Percentiles rank a stretch among this genome's conserved stretches.
Evolutionary conservation across 176 grass and related monocot genomes (phyloP).

Genomic region (Ananas comosus): DNA sequence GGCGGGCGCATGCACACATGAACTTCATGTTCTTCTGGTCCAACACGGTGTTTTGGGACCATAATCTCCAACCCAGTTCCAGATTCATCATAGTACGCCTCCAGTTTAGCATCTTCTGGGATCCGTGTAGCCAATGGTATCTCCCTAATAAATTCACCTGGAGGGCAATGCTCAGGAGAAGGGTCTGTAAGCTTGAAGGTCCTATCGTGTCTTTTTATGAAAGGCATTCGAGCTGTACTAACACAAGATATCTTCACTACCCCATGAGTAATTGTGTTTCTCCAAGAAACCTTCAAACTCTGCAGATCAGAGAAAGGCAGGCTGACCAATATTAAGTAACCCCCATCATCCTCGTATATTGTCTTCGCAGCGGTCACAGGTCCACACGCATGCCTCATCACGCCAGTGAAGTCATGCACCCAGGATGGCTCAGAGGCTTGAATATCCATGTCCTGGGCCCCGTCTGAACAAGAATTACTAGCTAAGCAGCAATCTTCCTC

Average conservation of each 20-base stretch:
- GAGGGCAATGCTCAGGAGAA: slow-evolving; percentile 85
- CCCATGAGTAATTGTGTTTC: slow-evolving; percentile 70
- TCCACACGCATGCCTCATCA: slow-evolving; percentile 71
- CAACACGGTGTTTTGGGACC: slow-evolving; percentile 70
- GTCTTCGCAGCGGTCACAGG: slow-evolving; percentile 85
- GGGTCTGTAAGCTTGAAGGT: slow-evolving; percentile 72
- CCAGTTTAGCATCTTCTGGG: slow-evolving; percentile 75
- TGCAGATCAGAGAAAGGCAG: slow-evolving; percentile 76
- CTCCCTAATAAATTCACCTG: slow-evolving; percentile 85
- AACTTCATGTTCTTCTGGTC: slow-evolving; percentile 96
- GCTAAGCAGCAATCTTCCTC: slow-evolving; percentile 55
- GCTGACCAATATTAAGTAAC: slow-evolving; percentile 90
- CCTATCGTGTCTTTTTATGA: slow-evolving; percentile 73
- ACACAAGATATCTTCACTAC: slow-evolving; percentile 69
- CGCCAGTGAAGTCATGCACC: slow-evolving; percentile 73
- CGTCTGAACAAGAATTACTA: slow-evolving; percentile 56
- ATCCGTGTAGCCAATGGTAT: slow-evolving; percentile 68
- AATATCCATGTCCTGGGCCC: slow-evolving; percentile 47
- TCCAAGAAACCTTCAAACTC: slow-evolving; percentile 90
- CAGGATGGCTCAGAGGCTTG: slow-evolving; percentile 52
- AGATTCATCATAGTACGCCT: slow-evolving; percentile 78
- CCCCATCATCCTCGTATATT: slow-evolving; percentile 80
- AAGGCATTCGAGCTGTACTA: slow-evolving; percentile 54
- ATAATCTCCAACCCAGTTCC: slow-evolving; percentile 78
- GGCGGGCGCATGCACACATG: slow-evolving; percentile 73